Base-by-base conservation (phyloP, 495 filamentous ascomycete genomes). In the Hyaloscypha hepaticicola region DNA sequence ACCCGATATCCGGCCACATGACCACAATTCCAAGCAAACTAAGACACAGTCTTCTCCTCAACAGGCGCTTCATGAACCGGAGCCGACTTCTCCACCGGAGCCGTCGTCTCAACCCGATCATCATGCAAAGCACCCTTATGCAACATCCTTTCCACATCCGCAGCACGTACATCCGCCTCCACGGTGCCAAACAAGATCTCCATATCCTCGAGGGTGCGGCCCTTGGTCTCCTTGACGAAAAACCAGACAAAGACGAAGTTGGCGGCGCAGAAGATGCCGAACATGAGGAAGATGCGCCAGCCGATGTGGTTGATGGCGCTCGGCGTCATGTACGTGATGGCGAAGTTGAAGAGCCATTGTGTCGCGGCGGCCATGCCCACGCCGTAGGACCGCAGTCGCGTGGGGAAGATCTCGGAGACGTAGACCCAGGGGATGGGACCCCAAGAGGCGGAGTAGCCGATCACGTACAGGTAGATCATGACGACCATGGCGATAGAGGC, bases 261-360 rank as follows among this genome's bases (percentile, higher is more conserved):
- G 3, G 72, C 51, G 61, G 77, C 72, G 57, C 63, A 69, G 72
- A 85, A 83, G 57, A 81, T 79, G n/a, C 77, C 78, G 68, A 85
- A 84, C 77, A 84, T 83, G 60, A 86, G 61, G 72, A 84, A 85
- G 27, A 80, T 82, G 22, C 76, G 65, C 78, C 78, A 84, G 3
- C 77, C 76, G 48, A 85, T 82, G 52, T 82, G 79, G 14, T 74
- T 76, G 38, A 84, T 74, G 11, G 81, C 79, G 58, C 78, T 76
- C 3, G 83, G 82, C 12, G 79, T 85, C 38, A 83, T 76, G 58
- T 82, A 77, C 3, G 78, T 80, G 74, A 84, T 78, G 50, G 77
- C 76, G 59, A 85, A 86, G 63, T 84, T 83, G 73, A 85, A 83
- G 14, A 84, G 67, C 82, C 82, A 86, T 65, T 84, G 80, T 0